Evolutionary conservation across 2,329 filamentous ascomycete species (phyloP), one percentile per base, ranked within the genome.

Genomic region (Sarocladium kiliense): DNA sequence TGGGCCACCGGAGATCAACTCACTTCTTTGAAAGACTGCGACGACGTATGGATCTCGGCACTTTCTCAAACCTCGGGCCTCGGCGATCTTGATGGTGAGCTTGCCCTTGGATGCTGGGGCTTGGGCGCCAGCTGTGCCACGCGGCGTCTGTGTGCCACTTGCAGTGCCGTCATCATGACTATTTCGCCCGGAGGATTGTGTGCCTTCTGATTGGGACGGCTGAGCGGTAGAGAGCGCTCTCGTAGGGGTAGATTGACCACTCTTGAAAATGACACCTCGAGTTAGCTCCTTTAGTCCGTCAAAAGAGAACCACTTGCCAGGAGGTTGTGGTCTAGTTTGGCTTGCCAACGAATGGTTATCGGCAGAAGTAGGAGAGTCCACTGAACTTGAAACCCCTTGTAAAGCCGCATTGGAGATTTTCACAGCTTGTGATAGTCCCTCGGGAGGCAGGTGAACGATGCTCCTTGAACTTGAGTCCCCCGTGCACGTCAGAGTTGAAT

Each of bases 1-100:
- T 12, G 92, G 89, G 2, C 91, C 91, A 55, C 89, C 87, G 1
- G 94, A 97, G 55, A 99, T 96, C 63, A 96, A 87, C 70, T 99
- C 94, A 66, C 93, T 96, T 69, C 91, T 89, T 70, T 99, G 94
- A 66, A 97, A 99, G 25, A 97, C 92, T 57, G 89, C 96, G 11
- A 99, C 91, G 54, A 97, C 90, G 65, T 99, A 99, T 1, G 94
- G 94, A 65, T 97, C 90, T 57, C 86, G 84, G 66, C 91, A 91
- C 56, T 86, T 89, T 58, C 88, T 82, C 54, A 99, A 74, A 10
- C 89, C 90, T 64, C 91, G 82, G 49, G 88, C 94, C 69, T 97
- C 91, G 53, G 86, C 79, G 55, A 99, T 94, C 67, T 89, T 91
- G 63, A 99, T 89, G 32, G 87, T 89, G 56, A 99, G 78, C 71